Evolutionary conservation across 2,329 filamentous ascomycete genomes (phyloP).

Genomic region (Helotiales sp.): DNA sequence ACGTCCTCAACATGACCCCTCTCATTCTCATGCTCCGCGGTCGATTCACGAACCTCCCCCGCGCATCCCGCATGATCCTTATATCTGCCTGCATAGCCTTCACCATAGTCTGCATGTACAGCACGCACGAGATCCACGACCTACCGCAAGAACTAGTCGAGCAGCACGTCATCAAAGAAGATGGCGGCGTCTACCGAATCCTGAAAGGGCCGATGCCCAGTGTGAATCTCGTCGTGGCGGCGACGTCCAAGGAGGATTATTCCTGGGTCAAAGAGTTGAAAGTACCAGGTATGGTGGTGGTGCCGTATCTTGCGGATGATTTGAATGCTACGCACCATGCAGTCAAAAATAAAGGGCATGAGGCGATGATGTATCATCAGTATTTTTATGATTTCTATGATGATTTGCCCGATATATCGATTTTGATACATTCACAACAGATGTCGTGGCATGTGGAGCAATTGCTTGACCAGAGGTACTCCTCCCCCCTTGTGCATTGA

Average conservation of each 20-base stretch:
- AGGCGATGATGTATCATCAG: conserved; percentile 47
- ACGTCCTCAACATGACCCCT: neutral
- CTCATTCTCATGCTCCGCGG: neutral
- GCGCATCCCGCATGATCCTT: conserved; percentile 25
- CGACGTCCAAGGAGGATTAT: conserved; percentile 27
- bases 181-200: conserved; percentile 25
- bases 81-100: conserved; percentile 9
- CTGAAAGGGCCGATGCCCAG: conserved; percentile 23
- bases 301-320: conserved; percentile 38
- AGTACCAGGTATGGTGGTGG: conserved; percentile 39
- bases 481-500: too few relatives aligned
- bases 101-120: conserved; percentile 21
- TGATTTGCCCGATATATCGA: conserved; percentile 45
- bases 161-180: conserved; percentile 27
- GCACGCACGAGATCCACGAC: conserved; percentile 8
- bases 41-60: conserved; percentile 17
- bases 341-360: conserved; percentile 51
- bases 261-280: conserved; percentile 29
- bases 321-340: conserved; percentile 49
- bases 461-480: conserved; percentile 31
- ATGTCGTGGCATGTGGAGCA: conserved; percentile 42
- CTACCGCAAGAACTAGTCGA: conserved; percentile 21
- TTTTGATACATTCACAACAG: conserved; percentile 51
- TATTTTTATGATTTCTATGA: conserved; percentile 67
- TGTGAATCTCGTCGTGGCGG: conserved; percentile 32